Base-by-base conservation (phyloP, 192 early-diverging fungal species). In the Podila minutissima region DNA sequence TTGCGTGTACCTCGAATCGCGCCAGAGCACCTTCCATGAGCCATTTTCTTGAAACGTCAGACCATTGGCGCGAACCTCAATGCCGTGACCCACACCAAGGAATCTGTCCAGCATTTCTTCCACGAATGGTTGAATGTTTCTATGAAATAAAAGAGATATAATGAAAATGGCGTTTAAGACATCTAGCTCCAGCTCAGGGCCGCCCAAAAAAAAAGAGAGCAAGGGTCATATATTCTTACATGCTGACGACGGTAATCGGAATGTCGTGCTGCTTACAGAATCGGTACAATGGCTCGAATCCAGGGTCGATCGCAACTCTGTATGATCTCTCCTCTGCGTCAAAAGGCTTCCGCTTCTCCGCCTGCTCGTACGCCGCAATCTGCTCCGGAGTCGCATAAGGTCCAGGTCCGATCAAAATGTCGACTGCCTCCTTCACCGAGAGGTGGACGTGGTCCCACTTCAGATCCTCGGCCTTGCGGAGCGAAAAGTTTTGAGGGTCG, bases 381-480 rank as follows among this genome's bases (percentile, higher is more conserved):
- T 26, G 26, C 15, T 22, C 46, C n/a, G 55, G 24, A 5, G 17
- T 37, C 51, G 66, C 28, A 51, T 62, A 17, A 10, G 29, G 59
- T 5, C 33, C 32, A 7, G 68, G 68, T 24, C 69, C 69, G 22
- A 79, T 41, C 31, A 79, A 37, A 28, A 79, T 71, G 41, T 79
- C 76, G 10, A 67, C 76, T 24, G 76, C 76, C 17, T 79, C 65
- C 24, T 67, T 17, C 33, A 68, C 17, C 9, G 64, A 62, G 28
- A 79, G 20, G 12, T 32, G 50, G 38, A 79, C 22, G 11, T 53
- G 51, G 0, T 53, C 59, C 76, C 76, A 79, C 51, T 79, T 79
- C 70, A 79, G 69, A 19, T 79, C 76, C 70, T 79, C 76, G 46
- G 76, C 76, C 59, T 68, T 72, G 33, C 76, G 38, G 17, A 79